Base-by-base conservation (phyloP, 2,329 filamentous ascomycete species). In the Aschersonia sp. region DNA sequence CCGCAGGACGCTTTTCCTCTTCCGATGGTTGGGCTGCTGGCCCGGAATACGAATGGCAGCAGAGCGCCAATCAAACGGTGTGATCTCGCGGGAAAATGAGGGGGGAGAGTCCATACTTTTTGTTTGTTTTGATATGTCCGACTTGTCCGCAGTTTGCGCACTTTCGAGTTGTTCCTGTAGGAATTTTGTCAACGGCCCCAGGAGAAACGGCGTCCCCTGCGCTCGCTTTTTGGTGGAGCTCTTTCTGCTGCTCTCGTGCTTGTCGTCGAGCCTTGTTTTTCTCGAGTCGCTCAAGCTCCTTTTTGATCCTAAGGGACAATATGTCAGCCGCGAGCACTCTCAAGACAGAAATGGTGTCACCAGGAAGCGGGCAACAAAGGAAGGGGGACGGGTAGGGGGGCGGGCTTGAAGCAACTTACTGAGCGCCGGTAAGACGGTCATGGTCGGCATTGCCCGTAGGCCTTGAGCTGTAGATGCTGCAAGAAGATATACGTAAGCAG, bases 81-180 rank as follows among this genome's bases (percentile, higher is more conserved):
- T 47, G 43, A 50, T 53, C 14, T 42, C 14, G 40, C 57, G 53
- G 54, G 59, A 54, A 50, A 58, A 61, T 52, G 57, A 58, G 49
- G 49, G 47, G 42, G 52, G 54, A 51, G 51, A 49, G 46, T 48
- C 66, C 73, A 68, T 78, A 92, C 87, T 96, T 97, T 71, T 96
- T 94, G 72, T 97, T 97, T 44, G 90, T 97, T 68, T 96, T 96
- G 72, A 98, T 98, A 61, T 98, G 92, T 33, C 92, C 92, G 47
- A 94, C 85, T 64, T 92, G 85, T 46, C 92, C 92, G 68, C 92
- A 98, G 65, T 96, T 97, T 55, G 92, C 92, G 68, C 92, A 98
- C 70, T 97, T 97, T 58, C 94, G 78, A 35, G 83, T 83, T 49
- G 87, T 94, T 51, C 82, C 80, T 44, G 69, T 75, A 50, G 71